Evolutionary conservation across 768 basidiomycete genomes (phyloP), one percentile per base, ranked within the genome.

Genomic region (Pisolithus microcarpus): DNA sequence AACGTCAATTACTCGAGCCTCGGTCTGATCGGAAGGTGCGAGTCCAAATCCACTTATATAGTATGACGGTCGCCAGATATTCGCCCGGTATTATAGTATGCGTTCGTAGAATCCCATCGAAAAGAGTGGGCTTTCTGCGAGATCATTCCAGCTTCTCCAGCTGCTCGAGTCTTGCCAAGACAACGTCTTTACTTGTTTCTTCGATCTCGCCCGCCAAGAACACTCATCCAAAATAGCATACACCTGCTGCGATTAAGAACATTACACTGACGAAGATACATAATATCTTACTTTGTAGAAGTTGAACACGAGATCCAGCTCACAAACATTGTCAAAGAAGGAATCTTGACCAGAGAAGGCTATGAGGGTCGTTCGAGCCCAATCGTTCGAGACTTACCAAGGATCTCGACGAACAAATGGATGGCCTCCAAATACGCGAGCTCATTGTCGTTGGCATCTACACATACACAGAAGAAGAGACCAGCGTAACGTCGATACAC

Each of bases 291-390:
- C 91, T 75, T 98, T 98, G 72, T 98, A 96, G 66, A 98, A 99
- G 68, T 97, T 97, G 75, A 98, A 99, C 2, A 99, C 96, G 0
- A 99, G 79, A 64, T 98, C 96, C 28, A 97, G 75, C 67, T 97
- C 94, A 72, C 96, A 97, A 1, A 99, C 96, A 59, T 99, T 98
- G 64, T 97, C 93, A 62, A 99, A 99, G 75, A 98, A 99, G 0
- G 93, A 84, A 65, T 98, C 95, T 96, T 52, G 50, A 51, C 26
- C 21, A 47, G 51, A 10, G 19, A n/a, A 24, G 48, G 28, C 52
- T 28, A 3, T 1, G 1, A 19, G 43, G 46, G 11, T 61, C 8
- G 54, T 46, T 16, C 2, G n/a, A 28, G 21, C 46, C 16, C 49
- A 6, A 28, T 21, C 19, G 45, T 31, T 36, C 28, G 24, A 43